Percentiles rank a stretch among this genome's conserved stretches.
phyloP scores from a whole-genome alignment of 73 alveolate genomes.

The Tetrahymena malaccensis region DNA sequence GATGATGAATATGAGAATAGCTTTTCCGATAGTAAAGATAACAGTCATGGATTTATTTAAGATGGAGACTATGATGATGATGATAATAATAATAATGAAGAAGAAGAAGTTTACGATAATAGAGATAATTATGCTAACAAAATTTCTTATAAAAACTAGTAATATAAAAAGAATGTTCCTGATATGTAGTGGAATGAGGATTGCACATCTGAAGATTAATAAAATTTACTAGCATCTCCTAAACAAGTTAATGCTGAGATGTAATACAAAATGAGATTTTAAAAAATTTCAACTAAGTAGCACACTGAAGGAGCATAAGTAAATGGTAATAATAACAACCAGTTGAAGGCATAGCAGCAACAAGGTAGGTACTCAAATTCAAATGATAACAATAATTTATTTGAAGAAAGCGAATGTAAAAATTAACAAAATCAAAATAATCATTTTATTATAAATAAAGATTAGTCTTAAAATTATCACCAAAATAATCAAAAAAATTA shows the following conservation, averaged over 20 bases:
- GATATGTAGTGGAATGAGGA: not conserved
- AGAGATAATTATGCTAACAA: not conserved
- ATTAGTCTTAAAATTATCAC: not conserved
- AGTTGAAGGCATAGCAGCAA: not conserved
- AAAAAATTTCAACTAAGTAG: not conserved
- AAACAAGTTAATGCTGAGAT: not conserved
- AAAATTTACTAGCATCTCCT: not conserved
- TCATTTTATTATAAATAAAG: not conserved
- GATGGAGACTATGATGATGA: not conserved
- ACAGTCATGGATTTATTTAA: not conserved
- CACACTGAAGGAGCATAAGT: not conserved
- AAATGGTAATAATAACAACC: not conserved
- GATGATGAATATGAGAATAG: not conserved
- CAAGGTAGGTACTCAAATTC: not conserved
- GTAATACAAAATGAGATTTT: not conserved
- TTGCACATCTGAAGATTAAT: not conserved
- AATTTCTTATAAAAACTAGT: not conserved
- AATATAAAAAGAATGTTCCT: not conserved
- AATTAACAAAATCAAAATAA: not conserved
- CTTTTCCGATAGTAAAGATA: not conserved
- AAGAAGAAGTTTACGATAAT: not conserved
- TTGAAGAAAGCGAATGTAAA: not conserved
- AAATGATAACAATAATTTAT: not conserved
- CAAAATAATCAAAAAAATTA: not conserved
- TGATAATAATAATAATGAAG: not conserved